A percentile compares a stretch with the other conserved stretches of the same genome.
phyloP scores from a whole-genome alignment of 495 filamentous ascomycete genomes.

The Penicillium ochrochloron region DNA sequence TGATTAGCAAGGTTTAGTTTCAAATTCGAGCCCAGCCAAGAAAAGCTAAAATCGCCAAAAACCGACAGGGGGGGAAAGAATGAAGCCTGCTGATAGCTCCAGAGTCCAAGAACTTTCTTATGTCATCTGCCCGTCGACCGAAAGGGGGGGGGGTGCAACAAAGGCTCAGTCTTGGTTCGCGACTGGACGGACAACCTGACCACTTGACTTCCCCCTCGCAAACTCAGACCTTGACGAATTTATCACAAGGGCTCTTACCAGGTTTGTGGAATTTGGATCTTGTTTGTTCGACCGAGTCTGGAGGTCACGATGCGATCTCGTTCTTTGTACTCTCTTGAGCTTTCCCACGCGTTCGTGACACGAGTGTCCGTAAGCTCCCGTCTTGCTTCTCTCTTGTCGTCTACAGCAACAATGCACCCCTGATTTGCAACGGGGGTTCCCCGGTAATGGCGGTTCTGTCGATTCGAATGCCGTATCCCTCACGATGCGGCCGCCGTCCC shows the following conservation, averaged over 20 bases:
- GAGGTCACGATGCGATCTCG: background rate
- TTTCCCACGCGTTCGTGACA: constrained; percentile 1
- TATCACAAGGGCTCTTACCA: background rate
- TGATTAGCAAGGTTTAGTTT: constrained; percentile 10
- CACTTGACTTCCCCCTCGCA: constrained; percentile 6
- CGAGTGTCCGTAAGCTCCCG: background rate
- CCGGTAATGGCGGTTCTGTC: background rate
- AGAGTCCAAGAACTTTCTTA: constrained; percentile 4
- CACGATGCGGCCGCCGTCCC: background rate
- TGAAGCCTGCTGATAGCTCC: background rate
- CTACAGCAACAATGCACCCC: background rate
- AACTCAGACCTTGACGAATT: constrained; percentile 1
- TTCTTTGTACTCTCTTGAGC: background rate
- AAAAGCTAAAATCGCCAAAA: background rate
- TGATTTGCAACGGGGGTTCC: background rate
- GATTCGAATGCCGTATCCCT: background rate
- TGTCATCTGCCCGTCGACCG: constrained; percentile 4
- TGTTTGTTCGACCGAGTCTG: background rate
- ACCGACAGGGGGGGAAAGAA: background rate
- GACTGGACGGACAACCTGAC: background rate
- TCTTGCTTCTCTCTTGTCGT: background rate
- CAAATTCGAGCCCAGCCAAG: background rate
- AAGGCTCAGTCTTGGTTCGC: background rate
- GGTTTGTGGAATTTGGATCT: background rate
- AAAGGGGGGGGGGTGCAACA: background rate